Percentiles rank a stretch among this genome's conserved stretches.
Evolutionary conservation across 768 basidiomycete genomes (phyloP).

Genomic region (Cyathus striatus): DNA sequence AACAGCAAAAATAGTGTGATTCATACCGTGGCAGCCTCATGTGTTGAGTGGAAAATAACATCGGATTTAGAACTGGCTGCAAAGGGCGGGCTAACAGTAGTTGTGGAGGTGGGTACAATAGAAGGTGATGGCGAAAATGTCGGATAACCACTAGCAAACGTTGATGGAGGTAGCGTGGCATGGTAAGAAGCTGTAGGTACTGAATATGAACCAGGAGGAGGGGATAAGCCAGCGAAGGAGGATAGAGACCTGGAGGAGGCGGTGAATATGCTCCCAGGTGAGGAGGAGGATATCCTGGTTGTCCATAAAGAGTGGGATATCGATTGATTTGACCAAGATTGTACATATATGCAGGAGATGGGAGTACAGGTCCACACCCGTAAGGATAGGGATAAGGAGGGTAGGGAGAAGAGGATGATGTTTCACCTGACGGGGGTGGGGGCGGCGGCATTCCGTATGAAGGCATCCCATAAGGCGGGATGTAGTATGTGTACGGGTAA

Average conservation of each 20-base stretch:
- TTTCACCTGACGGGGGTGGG: constrained; percentile 3
- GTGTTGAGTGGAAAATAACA: not conserved
- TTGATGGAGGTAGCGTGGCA: not conserved
- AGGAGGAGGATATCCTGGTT: constrained; percentile 2
- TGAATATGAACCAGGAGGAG: not conserved
- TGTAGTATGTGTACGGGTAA: constrained; percentile 28
- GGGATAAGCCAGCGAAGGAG: not conserved
- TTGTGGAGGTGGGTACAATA: not conserved
- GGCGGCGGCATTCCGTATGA: constrained; percentile 8
- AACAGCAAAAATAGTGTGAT: too few species aligned
- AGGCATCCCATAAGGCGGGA: constrained; percentile 27
- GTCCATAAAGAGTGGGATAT: constrained; percentile 2
- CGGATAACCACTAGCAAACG: not conserved
- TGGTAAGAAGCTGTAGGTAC: not conserved
- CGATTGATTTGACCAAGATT: constrained; percentile 10
- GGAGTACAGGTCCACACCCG: constrained; percentile 5
- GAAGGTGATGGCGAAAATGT: not conserved
- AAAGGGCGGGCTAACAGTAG: not conserved
- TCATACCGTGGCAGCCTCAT: not conserved
- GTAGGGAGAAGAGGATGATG: constrained; percentile 9
- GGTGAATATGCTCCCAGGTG: not conserved
- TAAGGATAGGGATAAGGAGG: constrained; percentile 10
- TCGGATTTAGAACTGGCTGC: not conserved
- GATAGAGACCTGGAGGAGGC: not conserved
- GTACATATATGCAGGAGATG: constrained; percentile 10